Evolutionary conservation across 345 rosid species (phyloP).

Genomic region (Zanthoxylum bungeanum): DNA sequence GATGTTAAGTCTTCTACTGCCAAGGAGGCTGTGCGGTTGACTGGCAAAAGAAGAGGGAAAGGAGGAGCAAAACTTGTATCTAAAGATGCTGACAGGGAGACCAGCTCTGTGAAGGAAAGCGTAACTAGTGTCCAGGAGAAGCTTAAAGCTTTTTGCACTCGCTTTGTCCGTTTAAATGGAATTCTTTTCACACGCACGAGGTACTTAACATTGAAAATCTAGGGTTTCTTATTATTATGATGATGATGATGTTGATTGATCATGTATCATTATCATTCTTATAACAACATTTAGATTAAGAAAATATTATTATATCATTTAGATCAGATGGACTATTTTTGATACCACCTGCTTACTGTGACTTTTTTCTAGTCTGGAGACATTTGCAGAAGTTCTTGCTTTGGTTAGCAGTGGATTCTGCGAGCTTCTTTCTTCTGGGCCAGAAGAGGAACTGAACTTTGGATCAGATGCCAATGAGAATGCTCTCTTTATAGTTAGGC

Average conservation of each 20-base stretch:
- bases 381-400: slow-evolving; percentile 71
- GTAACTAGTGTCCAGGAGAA: slow-evolving; percentile 39
- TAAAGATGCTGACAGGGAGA: slow-evolving; percentile 47
- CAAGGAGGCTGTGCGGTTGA: slow-evolving; percentile 37
- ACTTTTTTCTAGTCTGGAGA: slow-evolving; percentile 70
- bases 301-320: too few relatives aligned
- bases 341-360: too few relatives aligned
- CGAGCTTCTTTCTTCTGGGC: slow-evolving; percentile 67
- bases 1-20: slow-evolving; percentile 34
- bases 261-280: too few relatives aligned
- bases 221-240: neutral
- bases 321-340: too few relatives aligned
- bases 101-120: slow-evolving; percentile 45
- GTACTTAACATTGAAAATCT: slow-evolving; percentile 29
- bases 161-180: slow-evolving; percentile 87
- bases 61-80: slow-evolving; percentile 42
- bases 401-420: slow-evolving; percentile 54
- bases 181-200: slow-evolving; percentile 95
- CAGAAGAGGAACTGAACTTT: slow-evolving; percentile 58
- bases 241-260: neutral
- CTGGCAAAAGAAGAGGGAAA: slow-evolving; percentile 66
- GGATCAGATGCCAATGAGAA: slow-evolving; percentile 65
- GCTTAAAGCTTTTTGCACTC: slow-evolving; percentile 61
- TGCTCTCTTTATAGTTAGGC: slow-evolving; percentile 66
- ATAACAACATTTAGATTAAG: too few relatives aligned